Evolutionary conservation across 805 yeast species (phyloP), one percentile per base, ranked within the genome.

Genomic region (Pichia eremophila): DNA sequence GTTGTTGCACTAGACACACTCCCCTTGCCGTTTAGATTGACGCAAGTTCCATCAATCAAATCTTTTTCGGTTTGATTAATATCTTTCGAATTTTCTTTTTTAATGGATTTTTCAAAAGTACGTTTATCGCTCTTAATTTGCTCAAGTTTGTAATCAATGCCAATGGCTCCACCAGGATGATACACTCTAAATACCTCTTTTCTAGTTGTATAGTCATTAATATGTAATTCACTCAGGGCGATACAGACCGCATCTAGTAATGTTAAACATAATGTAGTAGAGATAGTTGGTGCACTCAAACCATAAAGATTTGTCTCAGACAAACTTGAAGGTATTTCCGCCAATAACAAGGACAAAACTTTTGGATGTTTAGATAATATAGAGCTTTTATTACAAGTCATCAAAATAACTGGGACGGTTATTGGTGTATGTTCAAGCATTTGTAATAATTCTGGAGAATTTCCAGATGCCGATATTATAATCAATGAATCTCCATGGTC

Each of bases 161-260:
- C 96, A 58, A 88, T 87, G 2, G 93, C 84, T 17, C 96, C 96
- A 19, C 96, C 96, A 2, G 96, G 96, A 58, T 88, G 96, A 59
- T 83, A 75, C 51, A 74, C 75, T 9, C 83, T 81, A 64, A 88
- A 88, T 36, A 73, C 63, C 49, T 62, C 65, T 52, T 72, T 73
- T 39, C 95, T 69, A 47, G 71, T 67, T 36, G 66, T 62, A 31
- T 71, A 63, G 57, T 86, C 88, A 9, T 68, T 67, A 46, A 79
- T 79, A 46, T 81, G 73, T 58, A 82, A 60, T 58, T 87, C 93
- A 43, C 81, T 75, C 25, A 89, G 65, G 0, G 95, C 84, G 43
- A 89, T 73, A 37, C 85, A 76, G 15, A 84, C 75, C 1, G 95
- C 85, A 59, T 89, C 96, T 10, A 93, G 83, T 39, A 87, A 66